Base-by-base conservation (phyloP, 1,284 basidiomycete genomes). In the Tylopilus sp. region DNA sequence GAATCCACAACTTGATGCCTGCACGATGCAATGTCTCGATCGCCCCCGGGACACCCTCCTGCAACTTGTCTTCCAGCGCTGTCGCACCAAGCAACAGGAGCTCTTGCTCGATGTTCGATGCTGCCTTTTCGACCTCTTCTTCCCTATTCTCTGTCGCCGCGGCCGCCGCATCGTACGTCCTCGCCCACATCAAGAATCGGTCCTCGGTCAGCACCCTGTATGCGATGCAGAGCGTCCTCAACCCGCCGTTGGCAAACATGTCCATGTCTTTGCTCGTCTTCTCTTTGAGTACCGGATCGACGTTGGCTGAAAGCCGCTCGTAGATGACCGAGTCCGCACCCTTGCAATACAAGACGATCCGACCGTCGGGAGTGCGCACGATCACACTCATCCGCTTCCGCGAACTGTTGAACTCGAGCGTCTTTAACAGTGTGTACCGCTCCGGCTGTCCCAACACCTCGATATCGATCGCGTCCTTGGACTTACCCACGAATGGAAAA, bases 251-350 rank as follows among this genome's bases (percentile, higher is more conserved):
- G 47, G 96, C 95, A 67, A 97, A 97, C 44, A 76, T 75, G 69
- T 97, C 95, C 79, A 97, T 89, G 65, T 98, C 92, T 65, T 79
- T 81, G 56, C 77, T 76, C 23, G 94, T 97, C 63, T 81, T 71
- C 47, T 82, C 81, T 74, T 92, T 92, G 53, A 97, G 63, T 45
- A 61, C 74, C 12, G 76, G 74, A 59, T 96, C 87, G 60, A 92
- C 91, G 57, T 89, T 80, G 26, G 74, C 69, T 16, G 79, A 77
- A 2, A 99, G 76, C 11, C 95, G 84, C 59, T 87, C 83, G 64
- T 95, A 96, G 60, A 98, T 90, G 59, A 98, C 92, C 58, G 85
- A 91, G 69, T 98, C 95, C 9, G 95, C 95, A n/a, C 95, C 95
- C 69, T 97, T 98, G 76, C 88, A 92, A 66, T 95, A 95, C 57